Evolutionary conservation across 129 eudicot genomes (phyloP).

Genomic region (Flaveria trinervia): DNA sequence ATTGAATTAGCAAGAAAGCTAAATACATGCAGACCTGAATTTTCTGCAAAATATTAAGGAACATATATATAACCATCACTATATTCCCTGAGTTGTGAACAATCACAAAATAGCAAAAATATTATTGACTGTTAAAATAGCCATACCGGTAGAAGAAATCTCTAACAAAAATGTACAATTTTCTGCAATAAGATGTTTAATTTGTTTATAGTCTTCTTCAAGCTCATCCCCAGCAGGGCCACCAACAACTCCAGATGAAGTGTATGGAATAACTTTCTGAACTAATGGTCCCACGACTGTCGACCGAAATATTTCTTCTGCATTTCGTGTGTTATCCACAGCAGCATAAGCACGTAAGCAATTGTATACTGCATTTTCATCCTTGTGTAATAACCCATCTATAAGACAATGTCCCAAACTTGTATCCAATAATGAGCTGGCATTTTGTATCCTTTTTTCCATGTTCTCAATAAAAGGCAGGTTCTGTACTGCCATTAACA

Average conservation of each 20-base stretch:
- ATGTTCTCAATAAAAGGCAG: conserved; percentile 95
- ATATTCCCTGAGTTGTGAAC: not conserved
- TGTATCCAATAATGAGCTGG: conserved; percentile 74
- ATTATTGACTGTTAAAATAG: conserved; percentile 2
- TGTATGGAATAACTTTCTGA: conserved; percentile 63
- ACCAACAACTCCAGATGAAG: conserved; percentile 47
- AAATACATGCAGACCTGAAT: conserved; percentile 95
- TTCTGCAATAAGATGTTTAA: conserved; percentile 60
- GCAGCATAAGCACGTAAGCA: conserved; percentile 99
- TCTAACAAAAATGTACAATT: conserved; percentile 85
- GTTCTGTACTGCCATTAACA: conserved; percentile 90
- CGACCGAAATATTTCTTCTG: conserved; percentile 86
- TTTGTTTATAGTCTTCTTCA: conserved; percentile 64
- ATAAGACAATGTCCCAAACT: conserved; percentile 95
- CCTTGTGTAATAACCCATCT: conserved; percentile 88
- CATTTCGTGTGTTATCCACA: conserved; percentile 77
- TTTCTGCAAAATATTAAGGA: conserved; percentile 55
- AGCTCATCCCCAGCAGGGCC: conserved; percentile 82
- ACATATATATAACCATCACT: conserved; percentile 12
- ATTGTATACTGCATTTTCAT: conserved; percentile 87
- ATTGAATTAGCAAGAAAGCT: conserved; percentile 96
- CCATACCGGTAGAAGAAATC: conserved; percentile 77
- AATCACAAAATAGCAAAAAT: not conserved
- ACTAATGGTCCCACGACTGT: conserved; percentile 78
- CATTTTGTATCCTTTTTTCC: conserved; percentile 89